phyloP scores from a whole-genome alignment of 1,139 yeast genomes.

The Pichia sp. region DNA sequence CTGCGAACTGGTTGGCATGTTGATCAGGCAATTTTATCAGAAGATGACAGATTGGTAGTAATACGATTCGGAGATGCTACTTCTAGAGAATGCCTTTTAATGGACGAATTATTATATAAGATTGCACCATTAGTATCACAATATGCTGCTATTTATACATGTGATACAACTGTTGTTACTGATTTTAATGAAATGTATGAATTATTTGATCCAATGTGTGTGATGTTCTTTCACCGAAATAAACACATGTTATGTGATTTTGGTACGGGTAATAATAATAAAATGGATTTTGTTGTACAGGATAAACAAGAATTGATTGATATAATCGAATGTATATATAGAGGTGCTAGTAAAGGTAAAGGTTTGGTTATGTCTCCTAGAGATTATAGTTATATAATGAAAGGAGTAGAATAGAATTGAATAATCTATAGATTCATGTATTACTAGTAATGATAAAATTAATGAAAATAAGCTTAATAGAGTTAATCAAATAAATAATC shows the following conservation, averaged over 20 bases:
- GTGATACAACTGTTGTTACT: conserved; percentile 83
- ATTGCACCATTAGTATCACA: conserved; percentile 80
- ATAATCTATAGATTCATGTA: no score
- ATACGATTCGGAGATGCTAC: conserved; percentile 80
- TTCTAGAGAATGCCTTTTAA: conserved; percentile 75
- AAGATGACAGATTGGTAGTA: conserved; percentile 81
- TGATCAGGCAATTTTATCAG: conserved; percentile 85
- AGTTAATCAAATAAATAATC: no score
- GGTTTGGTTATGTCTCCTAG: conserved; percentile 85
- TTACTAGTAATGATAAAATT: no score
- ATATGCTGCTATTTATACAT: conserved; percentile 81
- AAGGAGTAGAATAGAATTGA: not conserved
- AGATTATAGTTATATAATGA: conserved; percentile 38
- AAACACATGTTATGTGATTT: conserved; percentile 98
- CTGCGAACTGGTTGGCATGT: conserved; percentile 93
- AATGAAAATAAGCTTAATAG: no score
- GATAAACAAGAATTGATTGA: conserved; percentile 90
- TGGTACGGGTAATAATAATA: conserved; percentile 96
- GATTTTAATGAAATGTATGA: conserved; percentile 94
- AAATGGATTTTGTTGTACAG: conserved; percentile 70
- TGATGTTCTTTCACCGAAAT: conserved; percentile 90
- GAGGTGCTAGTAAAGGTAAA: conserved; percentile 90
- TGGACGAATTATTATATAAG: conserved; percentile 79
- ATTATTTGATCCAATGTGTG: conserved; percentile 79
- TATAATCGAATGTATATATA: conserved; percentile 77